Conservation (phyloP, 2,329 filamentous ascomycete genomes). For the Colletotrichum navitas region DNA sequence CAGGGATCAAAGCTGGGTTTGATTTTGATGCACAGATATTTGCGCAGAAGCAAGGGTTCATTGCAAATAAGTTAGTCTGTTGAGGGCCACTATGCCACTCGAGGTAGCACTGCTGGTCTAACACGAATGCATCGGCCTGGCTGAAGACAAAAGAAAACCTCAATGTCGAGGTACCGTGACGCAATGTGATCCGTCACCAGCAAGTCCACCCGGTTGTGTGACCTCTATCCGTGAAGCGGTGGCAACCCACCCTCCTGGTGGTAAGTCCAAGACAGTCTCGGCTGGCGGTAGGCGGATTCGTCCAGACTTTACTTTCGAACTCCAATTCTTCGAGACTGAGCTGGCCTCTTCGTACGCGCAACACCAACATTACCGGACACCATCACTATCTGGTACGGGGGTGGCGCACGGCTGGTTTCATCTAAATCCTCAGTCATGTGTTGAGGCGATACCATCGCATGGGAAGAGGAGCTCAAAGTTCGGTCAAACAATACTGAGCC, state of each 20-base stretch:
- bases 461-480: slow-evolving; percentile 19
- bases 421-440: slow-evolving; percentile 17
- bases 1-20: background rate
- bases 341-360: background rate
- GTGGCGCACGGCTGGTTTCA: background rate
- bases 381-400: too few species aligned
- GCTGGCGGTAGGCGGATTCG: slow-evolving; percentile 7
- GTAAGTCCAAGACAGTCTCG: slow-evolving; percentile 23
- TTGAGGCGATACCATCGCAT: slow-evolving; percentile 6
- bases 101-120: background rate
- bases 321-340: background rate
- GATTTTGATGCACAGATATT: background rate
- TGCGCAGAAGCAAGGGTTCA: background rate
- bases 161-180: slow-evolving; percentile 3
- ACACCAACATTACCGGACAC: background rate
- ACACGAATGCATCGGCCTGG: slow-evolving; percentile 4
- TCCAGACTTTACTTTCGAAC: background rate
- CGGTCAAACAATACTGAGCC: background rate
- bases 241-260: background rate
- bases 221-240: background rate
- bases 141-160: slow-evolving; percentile 5
- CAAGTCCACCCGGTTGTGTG: slow-evolving; percentile 13
- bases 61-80: background rate
- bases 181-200: slow-evolving; percentile 8
- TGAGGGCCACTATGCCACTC: background rate